A percentile compares a stretch with the other conserved stretches of the same genome.
Evolutionary conservation across 225 moss, liverwort and hornwort species (phyloP).

Genomic region (Polytrichum formosum): DNA sequence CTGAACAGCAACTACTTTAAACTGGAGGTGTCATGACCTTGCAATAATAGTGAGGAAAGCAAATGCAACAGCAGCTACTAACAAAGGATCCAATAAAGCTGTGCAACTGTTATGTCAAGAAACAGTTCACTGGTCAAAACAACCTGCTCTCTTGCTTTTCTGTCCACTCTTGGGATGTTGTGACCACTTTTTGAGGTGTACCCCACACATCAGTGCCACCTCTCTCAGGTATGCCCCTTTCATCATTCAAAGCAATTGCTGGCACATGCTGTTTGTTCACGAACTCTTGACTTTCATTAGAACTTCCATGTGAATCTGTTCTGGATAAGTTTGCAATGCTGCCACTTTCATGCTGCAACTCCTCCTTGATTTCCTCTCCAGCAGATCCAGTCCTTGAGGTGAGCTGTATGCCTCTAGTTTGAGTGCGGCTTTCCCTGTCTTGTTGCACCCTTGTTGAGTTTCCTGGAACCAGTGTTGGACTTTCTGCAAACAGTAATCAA

Average conservation of each 20-base stretch:
- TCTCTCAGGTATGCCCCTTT: conserved; percentile 20
- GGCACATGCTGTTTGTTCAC: conserved; percentile 29
- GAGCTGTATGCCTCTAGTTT: conserved; percentile 20
- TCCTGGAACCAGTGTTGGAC: conserved; percentile 23
- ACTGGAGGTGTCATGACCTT: neutral
- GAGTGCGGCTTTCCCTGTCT: conserved; percentile 23
- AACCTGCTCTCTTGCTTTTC: conserved; percentile 39
- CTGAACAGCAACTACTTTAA: too few relatives aligned
- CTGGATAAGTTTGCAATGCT: conserved; percentile 33
- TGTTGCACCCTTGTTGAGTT: conserved; percentile 28
- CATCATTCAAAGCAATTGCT: conserved; percentile 27
- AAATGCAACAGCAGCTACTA: neutral
- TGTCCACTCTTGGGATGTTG: conserved; percentile 19
- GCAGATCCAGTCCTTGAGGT: conserved; percentile 16
- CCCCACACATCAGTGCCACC: conserved; percentile 12
- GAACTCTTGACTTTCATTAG: conserved; percentile 31
- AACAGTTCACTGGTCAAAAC: neutral
- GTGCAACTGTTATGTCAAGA: neutral
- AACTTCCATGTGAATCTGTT: conserved; percentile 35
- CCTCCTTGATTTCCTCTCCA: conserved; percentile 33
- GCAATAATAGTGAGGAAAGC: neutral
- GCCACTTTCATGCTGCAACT: conserved; percentile 28
- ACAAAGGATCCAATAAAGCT: neutral
- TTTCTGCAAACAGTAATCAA: conserved; percentile 24
- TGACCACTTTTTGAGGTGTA: conserved; percentile 20